Evolutionary conservation across 768 basidiomycete species (phyloP).

Genomic region (Hypholoma fasciculare): DNA sequence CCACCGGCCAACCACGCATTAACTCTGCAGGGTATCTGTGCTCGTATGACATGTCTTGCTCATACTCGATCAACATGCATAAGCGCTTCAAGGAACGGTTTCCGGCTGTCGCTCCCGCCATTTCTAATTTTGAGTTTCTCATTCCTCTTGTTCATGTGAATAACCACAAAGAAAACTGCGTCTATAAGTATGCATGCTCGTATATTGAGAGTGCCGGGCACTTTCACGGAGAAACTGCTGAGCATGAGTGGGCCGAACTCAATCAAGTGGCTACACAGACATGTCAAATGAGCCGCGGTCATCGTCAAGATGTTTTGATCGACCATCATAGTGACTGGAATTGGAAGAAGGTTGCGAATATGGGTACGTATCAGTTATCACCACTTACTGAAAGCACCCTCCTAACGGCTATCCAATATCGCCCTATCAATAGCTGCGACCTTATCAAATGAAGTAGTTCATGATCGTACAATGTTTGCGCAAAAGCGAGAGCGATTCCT

Average conservation of each 20-base stretch:
- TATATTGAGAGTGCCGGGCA: not conserved
- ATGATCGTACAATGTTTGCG: slow-evolving; percentile 5
- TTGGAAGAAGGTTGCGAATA: slow-evolving; percentile 2
- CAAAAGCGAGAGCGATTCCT: slow-evolving; percentile 11
- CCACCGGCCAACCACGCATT: not conserved
- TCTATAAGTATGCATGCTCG: not conserved
- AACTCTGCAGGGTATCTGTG: not conserved
- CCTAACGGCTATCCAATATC: too few relatives aligned
- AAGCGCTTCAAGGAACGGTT: not conserved
- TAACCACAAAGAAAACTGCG: not conserved
- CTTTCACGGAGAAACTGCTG: not conserved
- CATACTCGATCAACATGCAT: not conserved
- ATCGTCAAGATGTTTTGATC: slow-evolving; percentile 20
- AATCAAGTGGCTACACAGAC: slow-evolving; percentile 7
- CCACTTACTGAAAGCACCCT: too few relatives aligned
- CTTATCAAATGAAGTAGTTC: not conserved
- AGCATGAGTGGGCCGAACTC: not conserved
- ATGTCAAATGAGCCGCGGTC: slow-evolving; percentile 28
- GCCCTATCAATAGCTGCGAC: slow-evolving; percentile 6
- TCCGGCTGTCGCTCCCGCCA: not conserved
- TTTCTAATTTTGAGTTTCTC: not conserved
- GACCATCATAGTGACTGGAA: not conserved
- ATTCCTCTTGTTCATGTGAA: not conserved
- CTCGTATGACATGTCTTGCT: not conserved
- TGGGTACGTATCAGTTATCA: too few relatives aligned